A percentile compares a stretch with the other conserved stretches of the same genome.
These are phyloP conservation scores for Tylopilus plumbeoviolaceoides DNA, from an alignment of 768 basidiomycete species.

Conservation along the genomic window DNA sequence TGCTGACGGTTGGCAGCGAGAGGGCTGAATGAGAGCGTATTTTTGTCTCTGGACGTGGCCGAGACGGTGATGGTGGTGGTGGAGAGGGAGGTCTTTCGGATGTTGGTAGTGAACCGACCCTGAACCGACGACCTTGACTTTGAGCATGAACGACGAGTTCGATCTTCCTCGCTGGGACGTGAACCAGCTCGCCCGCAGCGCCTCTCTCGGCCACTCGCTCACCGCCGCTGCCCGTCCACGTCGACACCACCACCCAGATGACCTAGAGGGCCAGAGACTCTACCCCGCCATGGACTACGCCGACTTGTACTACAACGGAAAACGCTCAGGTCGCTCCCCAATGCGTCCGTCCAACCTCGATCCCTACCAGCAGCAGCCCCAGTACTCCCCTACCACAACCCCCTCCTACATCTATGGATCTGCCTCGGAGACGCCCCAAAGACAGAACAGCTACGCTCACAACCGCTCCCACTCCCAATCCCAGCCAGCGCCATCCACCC, in stretches of 20 bases:
- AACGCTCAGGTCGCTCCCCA: conserved; percentile 58
- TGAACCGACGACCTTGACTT: conserved; percentile 14
- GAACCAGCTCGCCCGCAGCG: conserved; percentile 58
- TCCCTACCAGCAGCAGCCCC: conserved; percentile 64
- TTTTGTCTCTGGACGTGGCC: conserved; percentile 67
- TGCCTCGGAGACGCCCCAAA: conserved; percentile 34
- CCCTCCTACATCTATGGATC: conserved; percentile 43
- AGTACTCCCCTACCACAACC: conserved; percentile 55
- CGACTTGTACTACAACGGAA: conserved; percentile 60
- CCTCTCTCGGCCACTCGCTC: conserved; percentile 55
- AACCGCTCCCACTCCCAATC: conserved; percentile 54
- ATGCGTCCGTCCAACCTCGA: conserved; percentile 60
- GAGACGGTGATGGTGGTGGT: too few relatives aligned
- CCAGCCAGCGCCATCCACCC: conserved; percentile 49
- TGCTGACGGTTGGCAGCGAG: conserved; percentile 58
- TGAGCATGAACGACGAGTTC: conserved; percentile 62
- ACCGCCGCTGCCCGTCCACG: conserved; percentile 45
- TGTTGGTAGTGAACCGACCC: conserved; percentile 35
- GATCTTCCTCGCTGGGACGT: conserved; percentile 60
- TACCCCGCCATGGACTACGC: conserved; percentile 41
- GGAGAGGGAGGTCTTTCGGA: too few relatives aligned
- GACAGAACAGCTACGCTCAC: conserved; percentile 47
- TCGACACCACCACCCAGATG: conserved; percentile 64
- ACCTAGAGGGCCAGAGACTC: conserved; percentile 45
- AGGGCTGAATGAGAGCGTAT: conserved; percentile 63